Evolutionary conservation across 768 basidiomycete species (phyloP), one percentile per base, ranked within the genome.

Genomic region (Leccinum disarticulatum): DNA sequence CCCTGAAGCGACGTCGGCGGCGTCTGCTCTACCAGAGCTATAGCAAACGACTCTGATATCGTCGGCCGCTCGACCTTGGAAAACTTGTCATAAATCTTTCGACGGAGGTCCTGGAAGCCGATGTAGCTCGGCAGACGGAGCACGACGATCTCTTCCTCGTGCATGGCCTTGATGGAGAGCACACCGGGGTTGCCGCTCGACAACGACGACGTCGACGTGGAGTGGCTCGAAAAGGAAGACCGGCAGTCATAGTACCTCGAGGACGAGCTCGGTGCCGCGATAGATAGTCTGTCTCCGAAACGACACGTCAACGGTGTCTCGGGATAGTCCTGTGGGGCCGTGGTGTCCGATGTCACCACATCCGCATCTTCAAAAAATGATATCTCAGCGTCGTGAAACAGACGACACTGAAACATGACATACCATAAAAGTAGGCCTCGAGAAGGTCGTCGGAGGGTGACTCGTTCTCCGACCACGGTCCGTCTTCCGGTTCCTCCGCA

Each of bases 11-110:
- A 38, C 0, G 38, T 64, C 67, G 35, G 61, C 9, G 66, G 33
- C 57, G 66, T 36, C 22, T 80, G 79, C 56, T 83, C 77, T 51
- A 82, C 66, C 63, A 84, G 80, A 19, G 81, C 83, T 33, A 91
- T 72, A 8, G 77, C 79, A 68, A 91, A 91, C 1, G 77, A 72
- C 7, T 79, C 74, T 0, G 79, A 78, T 25, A 90, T 80, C 13
- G 79, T 76, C 47, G 85, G 64, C 52, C 79, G 80, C 69, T 86
- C 87, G 65, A 85, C 82, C 25, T 79, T 77, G n/a, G 81, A 78
- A 67, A 91, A 86, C 66, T 90, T 90, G 56, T 86, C 82, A 61
- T 81, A 81, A 27, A 92, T 74, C 52, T 81, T 80, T 54, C 75
- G 74, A 59, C 86, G 85, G 15, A 91, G 65, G 49, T 85, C 83